phyloP scores from a whole-genome alignment of 2,329 filamentous ascomycete species.

The Tolypocladium album region DNA sequence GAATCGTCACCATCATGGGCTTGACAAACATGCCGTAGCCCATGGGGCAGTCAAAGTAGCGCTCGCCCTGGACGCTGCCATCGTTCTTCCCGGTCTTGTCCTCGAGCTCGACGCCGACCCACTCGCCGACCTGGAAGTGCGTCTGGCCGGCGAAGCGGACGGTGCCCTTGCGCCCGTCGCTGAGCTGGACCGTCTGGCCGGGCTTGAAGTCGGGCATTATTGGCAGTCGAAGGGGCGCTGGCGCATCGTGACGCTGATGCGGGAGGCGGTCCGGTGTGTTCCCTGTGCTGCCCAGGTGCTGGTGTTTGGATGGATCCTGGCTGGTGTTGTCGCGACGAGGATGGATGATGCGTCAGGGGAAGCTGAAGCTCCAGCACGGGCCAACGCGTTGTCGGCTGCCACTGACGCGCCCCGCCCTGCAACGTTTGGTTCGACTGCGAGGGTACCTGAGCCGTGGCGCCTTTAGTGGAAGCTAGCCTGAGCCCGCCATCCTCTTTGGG shows the following conservation, averaged over 20 bases:
- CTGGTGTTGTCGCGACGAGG: background rate
- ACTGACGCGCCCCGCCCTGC: background rate
- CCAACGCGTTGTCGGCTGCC: background rate
- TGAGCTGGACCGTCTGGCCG: slow-evolving; percentile 70
- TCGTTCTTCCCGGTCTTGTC: slow-evolving; percentile 84
- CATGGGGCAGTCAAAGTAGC: slow-evolving; percentile 80
- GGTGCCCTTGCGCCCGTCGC: slow-evolving; percentile 63
- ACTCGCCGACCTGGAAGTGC: slow-evolving; percentile 70
- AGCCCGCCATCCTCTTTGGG: too few species aligned
- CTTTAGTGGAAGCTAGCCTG: background rate
- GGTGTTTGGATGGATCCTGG: background rate
- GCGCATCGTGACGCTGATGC: slow-evolving; percentile 19
- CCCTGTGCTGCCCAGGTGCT: background rate
- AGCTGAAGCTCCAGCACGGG: background rate
- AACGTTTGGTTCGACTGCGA: background rate
- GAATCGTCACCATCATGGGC: slow-evolving; percentile 53
- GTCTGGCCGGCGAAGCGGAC: slow-evolving; percentile 77
- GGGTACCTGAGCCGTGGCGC: background rate
- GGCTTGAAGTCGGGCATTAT: slow-evolving; percentile 47
- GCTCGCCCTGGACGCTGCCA: slow-evolving; percentile 75
- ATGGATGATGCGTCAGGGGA: background rate
- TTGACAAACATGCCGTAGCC: slow-evolving; percentile 77
- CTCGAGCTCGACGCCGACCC: slow-evolving; percentile 83
- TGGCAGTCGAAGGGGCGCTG: slow-evolving; percentile 10
- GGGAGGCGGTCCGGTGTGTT: background rate